phyloP scores from a whole-genome alignment of 2,329 filamentous ascomycete species.

The Fusarium torreyae region DNA sequence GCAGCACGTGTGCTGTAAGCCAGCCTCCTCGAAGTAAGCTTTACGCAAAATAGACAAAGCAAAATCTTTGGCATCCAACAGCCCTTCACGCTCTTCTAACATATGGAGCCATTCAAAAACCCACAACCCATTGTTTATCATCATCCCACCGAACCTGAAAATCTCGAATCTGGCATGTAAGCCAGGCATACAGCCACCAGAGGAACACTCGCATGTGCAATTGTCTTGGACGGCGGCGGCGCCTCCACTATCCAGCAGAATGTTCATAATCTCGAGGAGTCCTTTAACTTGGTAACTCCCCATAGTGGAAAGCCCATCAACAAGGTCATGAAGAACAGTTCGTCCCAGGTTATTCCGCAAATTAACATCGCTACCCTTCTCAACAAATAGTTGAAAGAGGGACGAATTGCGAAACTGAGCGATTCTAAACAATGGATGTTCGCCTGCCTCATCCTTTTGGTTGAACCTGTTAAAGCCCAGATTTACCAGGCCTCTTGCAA shows the following conservation, averaged over 20 bases:
- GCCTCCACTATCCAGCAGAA: neutral
- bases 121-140: neutral
- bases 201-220: neutral
- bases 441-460: neutral
- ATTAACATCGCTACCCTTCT: neutral
- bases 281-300: neutral
- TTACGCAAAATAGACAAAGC: neutral
- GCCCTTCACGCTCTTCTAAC: neutral
- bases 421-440: neutral
- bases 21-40: neutral
- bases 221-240: neutral
- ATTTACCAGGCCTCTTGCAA: neutral
- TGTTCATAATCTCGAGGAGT: neutral
- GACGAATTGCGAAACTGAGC: neutral
- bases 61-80: neutral
- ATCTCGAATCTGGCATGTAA: no score
- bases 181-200: neutral
- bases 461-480: neutral
- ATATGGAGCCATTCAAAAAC: slow-evolving; percentile 2
- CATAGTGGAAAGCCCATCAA: neutral
- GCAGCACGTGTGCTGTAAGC: neutral
- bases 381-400: neutral
- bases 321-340: neutral
- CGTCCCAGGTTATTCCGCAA: neutral
- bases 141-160: no score